These are phyloP conservation scores for Suillus clintonianus DNA, from an alignment of 768 basidiomycete genomes.

Conservation along the genomic window DNA sequence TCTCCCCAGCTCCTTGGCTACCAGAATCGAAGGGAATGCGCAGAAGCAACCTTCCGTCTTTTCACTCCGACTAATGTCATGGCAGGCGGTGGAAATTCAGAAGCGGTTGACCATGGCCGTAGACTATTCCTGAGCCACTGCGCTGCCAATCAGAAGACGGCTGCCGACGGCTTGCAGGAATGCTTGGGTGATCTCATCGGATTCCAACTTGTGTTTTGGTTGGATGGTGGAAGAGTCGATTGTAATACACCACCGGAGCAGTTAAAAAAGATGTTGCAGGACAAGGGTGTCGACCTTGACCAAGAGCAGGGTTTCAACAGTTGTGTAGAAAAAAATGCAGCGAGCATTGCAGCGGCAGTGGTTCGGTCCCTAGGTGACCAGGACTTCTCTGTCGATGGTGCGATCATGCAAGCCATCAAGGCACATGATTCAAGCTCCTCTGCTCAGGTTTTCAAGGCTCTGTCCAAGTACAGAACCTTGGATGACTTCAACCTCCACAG, in stretches of 20 bases:
- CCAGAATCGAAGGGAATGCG: constrained; percentile 61
- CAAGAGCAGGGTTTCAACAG: constrained; percentile 36
- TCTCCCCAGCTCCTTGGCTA: constrained; percentile 81
- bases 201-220: constrained; percentile 51
- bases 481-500: constrained; percentile 54
- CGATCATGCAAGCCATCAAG: constrained; percentile 50
- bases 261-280: constrained; percentile 38
- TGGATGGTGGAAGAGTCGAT: constrained; percentile 33
- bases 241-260: constrained; percentile 22
- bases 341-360: constrained; percentile 58
- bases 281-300: constrained; percentile 31
- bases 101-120: constrained; percentile 38
- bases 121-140: constrained; percentile 64
- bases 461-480: constrained; percentile 53
- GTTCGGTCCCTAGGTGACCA: constrained; percentile 69
- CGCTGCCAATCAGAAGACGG: constrained; percentile 51
- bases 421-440: constrained; percentile 34
- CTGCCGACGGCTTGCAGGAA: constrained; percentile 51
- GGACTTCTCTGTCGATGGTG: constrained; percentile 54
- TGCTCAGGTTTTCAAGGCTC: constrained; percentile 45
- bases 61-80: constrained; percentile 72
- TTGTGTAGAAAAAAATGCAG: constrained; percentile 46
- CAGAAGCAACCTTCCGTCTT: constrained; percentile 62
- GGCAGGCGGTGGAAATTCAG: constrained; percentile 32
- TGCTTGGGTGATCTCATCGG: constrained; percentile 76